A percentile compares a stretch with the other conserved stretches of the same genome.
These are phyloP conservation scores for Scheffersomyces illinoinensis DNA, from an alignment of 1,139 yeast genomes.

Conservation along the genomic window DNA sequence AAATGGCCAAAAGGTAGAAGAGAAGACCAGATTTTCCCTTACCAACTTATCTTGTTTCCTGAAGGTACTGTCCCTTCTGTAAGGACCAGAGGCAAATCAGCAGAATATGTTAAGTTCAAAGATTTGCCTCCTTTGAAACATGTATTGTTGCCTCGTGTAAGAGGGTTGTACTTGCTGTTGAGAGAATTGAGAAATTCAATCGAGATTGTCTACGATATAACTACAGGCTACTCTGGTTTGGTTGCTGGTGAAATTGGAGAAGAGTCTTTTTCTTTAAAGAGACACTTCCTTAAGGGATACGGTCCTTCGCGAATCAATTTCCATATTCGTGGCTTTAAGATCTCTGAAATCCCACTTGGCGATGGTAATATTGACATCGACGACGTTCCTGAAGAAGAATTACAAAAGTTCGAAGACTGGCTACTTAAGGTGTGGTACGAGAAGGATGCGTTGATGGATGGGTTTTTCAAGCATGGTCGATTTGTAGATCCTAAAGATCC, in stretches of 20 bases:
- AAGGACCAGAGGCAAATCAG: conserved; percentile 61
- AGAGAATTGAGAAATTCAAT: conserved; percentile 59
- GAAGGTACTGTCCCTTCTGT: conserved; percentile 90
- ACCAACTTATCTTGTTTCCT: conserved; percentile 73
- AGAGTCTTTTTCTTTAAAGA: conserved; percentile 64
- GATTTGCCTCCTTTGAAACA: conserved; percentile 52
- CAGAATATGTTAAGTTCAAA: conserved; percentile 54
- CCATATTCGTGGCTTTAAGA: conserved; percentile 57
- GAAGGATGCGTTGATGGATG: conserved; percentile 69
- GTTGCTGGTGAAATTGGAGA: conserved; percentile 70
- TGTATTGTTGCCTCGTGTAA: conserved; percentile 74
- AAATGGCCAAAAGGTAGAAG: conserved; percentile 43
- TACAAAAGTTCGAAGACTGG: conserved; percentile 70
- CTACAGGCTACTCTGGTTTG: conserved; percentile 80
- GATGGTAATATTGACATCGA: conserved; percentile 47
- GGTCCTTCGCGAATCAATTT: conserved; percentile 70
- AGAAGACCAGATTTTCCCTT: conserved; percentile 40
- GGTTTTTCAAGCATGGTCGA: conserved; percentile 57
- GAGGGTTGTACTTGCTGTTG: conserved; percentile 75
- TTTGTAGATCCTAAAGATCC: conserved; percentile 34
- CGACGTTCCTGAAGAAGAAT: conserved; percentile 43
- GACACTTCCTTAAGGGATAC: conserved; percentile 65
- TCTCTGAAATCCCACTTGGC: conserved; percentile 69
- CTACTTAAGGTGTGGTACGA: conserved; percentile 70
- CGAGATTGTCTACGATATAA: conserved; percentile 75